Base-by-base conservation (phyloP, 495 filamentous ascomycete species). In the Hypoxylon crocopeplum region DNA sequence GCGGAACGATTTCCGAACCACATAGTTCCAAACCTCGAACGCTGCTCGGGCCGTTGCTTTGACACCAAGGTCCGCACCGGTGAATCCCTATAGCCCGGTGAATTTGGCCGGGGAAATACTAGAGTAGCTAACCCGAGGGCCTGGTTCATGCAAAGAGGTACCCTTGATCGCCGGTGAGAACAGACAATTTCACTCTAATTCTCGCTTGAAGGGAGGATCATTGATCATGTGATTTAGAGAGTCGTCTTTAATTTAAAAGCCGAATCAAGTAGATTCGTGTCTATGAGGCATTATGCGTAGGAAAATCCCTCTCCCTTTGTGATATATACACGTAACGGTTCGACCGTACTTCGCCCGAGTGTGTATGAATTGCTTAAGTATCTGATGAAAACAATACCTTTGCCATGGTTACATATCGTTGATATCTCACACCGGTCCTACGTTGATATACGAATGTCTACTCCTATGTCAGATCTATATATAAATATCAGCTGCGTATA, bases 91-190 rank as follows among this genome's bases (percentile, higher is more conserved):
- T 8, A 20, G 16, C 25, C 25, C 32, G 5, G 13, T 34, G 32
- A 12, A 12, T 13, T 8, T 27, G 3, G 8, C 24, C 24, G 24
- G 15, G 10, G n/a, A 16, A 38, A 5, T 38, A 38, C n/a, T n/a
- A 44, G 45, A 37, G 29, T 22, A 45, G 30, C 21, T 16, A 48
- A 63, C 59, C 59, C 59, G 59, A 53, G 48, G 41, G 22, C 21
- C n/a, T 63, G 59, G 59, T 19, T 63, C 59, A 24, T 56, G 32
- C 38, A 37, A 48, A 22, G 16, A 38, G 29, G 27, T 11, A 20
- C 32, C 16, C n/a, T 6, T 7, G 25, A n/a, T 10, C 10, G 24
- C 20, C 12, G 48, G 19, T 15, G 27, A 20, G 38, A 44, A 47
- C 25, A 13, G 27, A 19, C 40, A 29, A 13, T 21, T 29, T 51